These are phyloP conservation scores for Trichomonascaceae sp. DNA, from an alignment of 1,139 yeast species.

Conservation along the genomic window DNA sequence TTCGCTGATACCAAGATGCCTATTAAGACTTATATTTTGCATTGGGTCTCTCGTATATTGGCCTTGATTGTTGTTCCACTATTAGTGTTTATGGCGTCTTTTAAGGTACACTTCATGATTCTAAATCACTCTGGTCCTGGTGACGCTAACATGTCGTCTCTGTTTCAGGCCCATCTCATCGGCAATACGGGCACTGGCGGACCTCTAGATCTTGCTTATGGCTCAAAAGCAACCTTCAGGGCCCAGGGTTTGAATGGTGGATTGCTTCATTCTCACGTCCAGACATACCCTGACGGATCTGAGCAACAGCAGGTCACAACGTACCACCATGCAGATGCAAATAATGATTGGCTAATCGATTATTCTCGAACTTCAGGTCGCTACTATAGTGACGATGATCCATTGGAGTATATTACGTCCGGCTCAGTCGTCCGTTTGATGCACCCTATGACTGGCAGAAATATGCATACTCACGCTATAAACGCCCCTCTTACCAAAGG, in stretches of 20 bases:
- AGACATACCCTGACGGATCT: constrained; percentile 91
- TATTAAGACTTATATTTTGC: constrained; percentile 43
- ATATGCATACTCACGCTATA: constrained; percentile 81
- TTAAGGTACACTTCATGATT: constrained; percentile 73
- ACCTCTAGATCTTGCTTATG: constrained; percentile 80
- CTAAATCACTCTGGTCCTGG: constrained; percentile 86
- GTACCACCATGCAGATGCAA: constrained; percentile 84
- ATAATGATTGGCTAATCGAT: constrained; percentile 87
- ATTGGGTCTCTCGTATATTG: constrained; percentile 68
- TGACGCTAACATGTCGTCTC: constrained; percentile 93
- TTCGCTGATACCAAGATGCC: constrained; percentile 45
- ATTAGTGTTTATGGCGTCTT: constrained; percentile 58
- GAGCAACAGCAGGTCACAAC: constrained; percentile 95
- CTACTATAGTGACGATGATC: constrained; percentile 46
- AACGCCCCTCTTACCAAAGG: constrained; percentile 70
- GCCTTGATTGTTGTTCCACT: constrained; percentile 71
- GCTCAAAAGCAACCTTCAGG: constrained; percentile 74
- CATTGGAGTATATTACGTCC: constrained; percentile 55
- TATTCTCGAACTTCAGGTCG: constrained; percentile 54
- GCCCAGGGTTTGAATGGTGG: constrained; percentile 92
- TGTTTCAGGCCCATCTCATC: constrained; percentile 87
- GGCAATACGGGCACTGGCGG: constrained; percentile 81
- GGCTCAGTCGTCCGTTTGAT: constrained; percentile 73
- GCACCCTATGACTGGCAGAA: constrained; percentile 80
- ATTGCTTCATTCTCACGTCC: constrained; percentile 89